Conservation (phyloP, 148 eudicot species). For the Rhododendron mucronatum region DNA sequence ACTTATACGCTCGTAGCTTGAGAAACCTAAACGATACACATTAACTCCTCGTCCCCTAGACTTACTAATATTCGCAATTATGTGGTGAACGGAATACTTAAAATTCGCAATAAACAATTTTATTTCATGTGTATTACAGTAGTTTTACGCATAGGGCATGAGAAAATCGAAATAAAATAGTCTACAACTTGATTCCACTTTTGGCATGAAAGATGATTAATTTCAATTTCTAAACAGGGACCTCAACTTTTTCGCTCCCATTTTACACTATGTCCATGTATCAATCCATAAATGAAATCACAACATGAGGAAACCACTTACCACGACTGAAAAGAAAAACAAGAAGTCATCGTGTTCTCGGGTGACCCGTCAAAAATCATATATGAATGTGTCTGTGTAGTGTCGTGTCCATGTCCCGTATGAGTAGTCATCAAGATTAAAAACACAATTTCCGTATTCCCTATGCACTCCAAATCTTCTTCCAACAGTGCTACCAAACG, state of each 20-base stretch:
- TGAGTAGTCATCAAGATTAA: background rate
- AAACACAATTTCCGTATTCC: background rate
- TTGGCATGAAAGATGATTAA: too few relatives aligned
- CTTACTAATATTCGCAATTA: background rate
- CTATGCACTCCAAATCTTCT: background rate
- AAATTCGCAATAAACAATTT: too few relatives aligned
- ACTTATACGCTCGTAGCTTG: background rate
- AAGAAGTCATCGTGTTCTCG: background rate
- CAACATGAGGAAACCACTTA: background rate
- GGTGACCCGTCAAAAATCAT: background rate
- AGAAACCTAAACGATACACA: background rate
- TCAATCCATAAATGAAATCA: background rate
- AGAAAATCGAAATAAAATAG: too few relatives aligned
- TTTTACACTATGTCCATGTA: too few relatives aligned
- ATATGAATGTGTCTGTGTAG: background rate
- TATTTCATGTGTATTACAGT: too few relatives aligned
- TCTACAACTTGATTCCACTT: too few relatives aligned
- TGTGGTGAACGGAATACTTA: background rate
- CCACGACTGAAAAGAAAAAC: background rate
- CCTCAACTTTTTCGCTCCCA: too few relatives aligned
- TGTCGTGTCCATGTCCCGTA: background rate
- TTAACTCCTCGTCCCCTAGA: background rate
- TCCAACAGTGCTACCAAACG: background rate
- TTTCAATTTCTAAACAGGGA: too few relatives aligned
- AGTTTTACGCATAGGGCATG: too few relatives aligned